Conservation (phyloP, 163 green algal genomes). For the Trebouxiophyceae sp. region DNA sequence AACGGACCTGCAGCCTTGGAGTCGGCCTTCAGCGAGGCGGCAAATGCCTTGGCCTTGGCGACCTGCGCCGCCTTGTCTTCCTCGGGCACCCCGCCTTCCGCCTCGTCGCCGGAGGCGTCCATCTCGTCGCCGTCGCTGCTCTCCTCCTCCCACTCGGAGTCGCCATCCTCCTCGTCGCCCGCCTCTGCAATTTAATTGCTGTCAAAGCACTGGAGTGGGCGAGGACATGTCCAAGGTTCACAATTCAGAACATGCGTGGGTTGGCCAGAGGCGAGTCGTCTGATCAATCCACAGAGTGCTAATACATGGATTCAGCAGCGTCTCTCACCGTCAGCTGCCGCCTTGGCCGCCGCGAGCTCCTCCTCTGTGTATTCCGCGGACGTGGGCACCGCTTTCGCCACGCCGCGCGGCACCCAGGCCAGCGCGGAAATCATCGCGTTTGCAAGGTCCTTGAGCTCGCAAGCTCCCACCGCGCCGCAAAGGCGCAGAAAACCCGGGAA, state of each 20-base stretch:
- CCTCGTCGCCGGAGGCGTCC: constrained; percentile 7
- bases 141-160: constrained; percentile 3
- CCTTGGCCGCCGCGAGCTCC: constrained; percentile 46
- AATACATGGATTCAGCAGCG: neutral
- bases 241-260: neutral
- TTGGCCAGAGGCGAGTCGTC: neutral
- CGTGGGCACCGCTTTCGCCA: constrained; percentile 55
- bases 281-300: neutral
- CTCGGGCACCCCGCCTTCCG: constrained; percentile 4
- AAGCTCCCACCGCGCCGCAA: too few relatives aligned
- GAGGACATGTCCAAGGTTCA: too few relatives aligned
- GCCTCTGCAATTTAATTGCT: too few relatives aligned
- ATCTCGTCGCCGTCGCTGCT: neutral
- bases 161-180: neutral
- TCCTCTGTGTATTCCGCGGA: constrained; percentile 31
- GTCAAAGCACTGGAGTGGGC: too few relatives aligned
- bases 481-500: too few relatives aligned
- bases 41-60: constrained; percentile 17
- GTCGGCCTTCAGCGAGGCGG: constrained; percentile 11
- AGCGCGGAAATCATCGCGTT: constrained; percentile 89
- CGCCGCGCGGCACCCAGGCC: constrained; percentile 69
- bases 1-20: constrained; percentile 2
- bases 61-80: constrained; percentile 12
- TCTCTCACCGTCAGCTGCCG: constrained; percentile 8
- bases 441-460: too few relatives aligned